Evolutionary conservation across 176 grass and related monocot genomes (phyloP).

Genomic region (Elaeis guineensis): DNA sequence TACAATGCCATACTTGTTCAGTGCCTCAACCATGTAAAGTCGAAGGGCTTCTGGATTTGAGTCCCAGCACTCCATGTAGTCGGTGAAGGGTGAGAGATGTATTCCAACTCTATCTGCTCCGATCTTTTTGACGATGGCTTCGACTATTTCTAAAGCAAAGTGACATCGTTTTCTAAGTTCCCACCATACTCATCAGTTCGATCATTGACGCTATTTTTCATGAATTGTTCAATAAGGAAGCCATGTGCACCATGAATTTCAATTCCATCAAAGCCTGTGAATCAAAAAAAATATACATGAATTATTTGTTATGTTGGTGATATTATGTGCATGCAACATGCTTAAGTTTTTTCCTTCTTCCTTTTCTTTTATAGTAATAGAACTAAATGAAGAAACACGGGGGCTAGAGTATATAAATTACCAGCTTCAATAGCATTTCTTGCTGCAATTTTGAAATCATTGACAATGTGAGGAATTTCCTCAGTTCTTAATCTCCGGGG

Average conservation of each 20-base stretch:
- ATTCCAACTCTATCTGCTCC: conserved; percentile 33
- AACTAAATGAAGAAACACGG: no score
- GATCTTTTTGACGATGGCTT: conserved; percentile 24
- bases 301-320: no score
- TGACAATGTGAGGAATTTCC: conserved; percentile 39
- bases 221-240: conserved; percentile 54
- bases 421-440: conserved; percentile 59
- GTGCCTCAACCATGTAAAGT: conserved; percentile 35
- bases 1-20: conserved; percentile 25
- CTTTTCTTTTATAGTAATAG: no score
- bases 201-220: conserved; percentile 38
- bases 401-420: conserved; percentile 8
- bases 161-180: conserved; percentile 33
- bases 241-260: conserved; percentile 48
- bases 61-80: conserved; percentile 20
- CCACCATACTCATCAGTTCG: conserved; percentile 36
- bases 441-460: conserved; percentile 46
- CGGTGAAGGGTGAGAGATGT: conserved; percentile 35
- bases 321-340: no score
- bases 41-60: conserved; percentile 36
- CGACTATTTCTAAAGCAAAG: conserved; percentile 42
- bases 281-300: not conserved
- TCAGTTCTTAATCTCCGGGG: conserved; percentile 34
- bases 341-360: no score
- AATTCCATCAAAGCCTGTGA: conserved; percentile 48